Evolutionary conservation across 495 filamentous ascomycete species (phyloP), one percentile per base, ranked within the genome.

Genomic region (Lepraria neglecta): DNA sequence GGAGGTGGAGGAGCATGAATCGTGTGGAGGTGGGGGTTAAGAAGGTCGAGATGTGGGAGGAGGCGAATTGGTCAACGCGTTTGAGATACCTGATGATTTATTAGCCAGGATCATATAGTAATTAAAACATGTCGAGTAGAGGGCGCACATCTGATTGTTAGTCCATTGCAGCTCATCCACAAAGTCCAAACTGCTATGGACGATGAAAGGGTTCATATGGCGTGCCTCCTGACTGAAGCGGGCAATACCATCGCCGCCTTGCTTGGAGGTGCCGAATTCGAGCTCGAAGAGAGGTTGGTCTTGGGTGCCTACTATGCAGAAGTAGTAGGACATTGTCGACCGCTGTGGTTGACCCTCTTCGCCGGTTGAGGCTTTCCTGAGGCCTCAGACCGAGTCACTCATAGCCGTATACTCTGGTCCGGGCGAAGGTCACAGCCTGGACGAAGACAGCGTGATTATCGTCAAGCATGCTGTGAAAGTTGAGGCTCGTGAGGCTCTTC

Each of bases 151-250:
- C 69, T 86, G 83, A 15, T 86, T 85, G 64, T 74, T 86, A 14
- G 80, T 84, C 94, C 95, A 98, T 74, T 97, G 92, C 21, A 91
- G 81, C 69, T 98, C 94, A 73, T 97, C 94, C 27, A 96, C 86
- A 50, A 97, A 90, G 70, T 98, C 94, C 47, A 98, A 76, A 66
- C 86, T 87, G 58, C 87, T 88, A 76, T 98, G 92, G 51, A 94
- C 85, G 73, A 98, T 88, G 78, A 97, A 97, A 74, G 96, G 94
- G 78, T 95, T 97, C 84, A 96, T 89, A 71, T 92, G 87, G 55
- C 89, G 84, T 30, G 91, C 87, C 64, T 95, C 86, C 51, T 91
- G 87, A 35, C 79, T 82, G 81, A 96, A 97, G 43, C 89, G 85
- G 30, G 94, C 77, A 68, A 91, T 80, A 66, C 94, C 94, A 80